A percentile compares a stretch with the other conserved stretches of the same genome.
These are phyloP conservation scores for Diaporthe ilicicola DNA, from an alignment of 2,329 filamentous ascomycete species.

Conservation along the genomic window DNA sequence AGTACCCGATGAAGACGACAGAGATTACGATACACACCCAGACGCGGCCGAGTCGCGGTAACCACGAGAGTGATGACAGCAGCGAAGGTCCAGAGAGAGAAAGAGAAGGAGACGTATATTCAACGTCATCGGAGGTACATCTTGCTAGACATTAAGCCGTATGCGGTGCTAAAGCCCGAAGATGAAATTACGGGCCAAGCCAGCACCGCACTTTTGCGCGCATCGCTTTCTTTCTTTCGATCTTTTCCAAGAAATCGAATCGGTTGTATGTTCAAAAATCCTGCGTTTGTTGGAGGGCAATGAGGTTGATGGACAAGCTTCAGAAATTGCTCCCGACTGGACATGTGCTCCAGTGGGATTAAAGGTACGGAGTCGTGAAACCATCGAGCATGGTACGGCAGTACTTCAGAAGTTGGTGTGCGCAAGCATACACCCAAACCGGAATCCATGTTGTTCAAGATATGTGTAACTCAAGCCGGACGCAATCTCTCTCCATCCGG, in stretches of 20 bases:
- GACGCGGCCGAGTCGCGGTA: background rate
- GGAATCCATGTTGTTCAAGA: background rate
- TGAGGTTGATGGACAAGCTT: background rate
- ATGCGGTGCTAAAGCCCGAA: background rate
- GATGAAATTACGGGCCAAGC: background rate
- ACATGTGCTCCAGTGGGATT: background rate
- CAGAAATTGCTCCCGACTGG: background rate
- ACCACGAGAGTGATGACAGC: background rate
- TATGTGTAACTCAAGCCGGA: slow-evolving; percentile 4
- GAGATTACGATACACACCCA: slow-evolving; percentile 6
- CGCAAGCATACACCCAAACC: background rate
- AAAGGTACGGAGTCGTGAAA: background rate
- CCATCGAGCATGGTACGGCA: background rate
- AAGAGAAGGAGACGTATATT: background rate
- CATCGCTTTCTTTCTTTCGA: background rate
- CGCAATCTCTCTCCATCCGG: background rate
- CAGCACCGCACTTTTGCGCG: background rate
- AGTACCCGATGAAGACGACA: background rate
- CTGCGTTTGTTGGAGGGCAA: background rate
- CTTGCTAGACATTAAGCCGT: background rate
- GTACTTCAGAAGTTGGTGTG: background rate
- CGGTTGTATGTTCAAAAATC: background rate
- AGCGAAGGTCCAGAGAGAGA: background rate
- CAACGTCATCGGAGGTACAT: slow-evolving; percentile 3
- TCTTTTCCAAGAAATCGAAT: too few relatives aligned